Base-by-base conservation (phyloP, 2,329 filamentous ascomycete genomes). In the Dactylonectria estremocensis region DNA sequence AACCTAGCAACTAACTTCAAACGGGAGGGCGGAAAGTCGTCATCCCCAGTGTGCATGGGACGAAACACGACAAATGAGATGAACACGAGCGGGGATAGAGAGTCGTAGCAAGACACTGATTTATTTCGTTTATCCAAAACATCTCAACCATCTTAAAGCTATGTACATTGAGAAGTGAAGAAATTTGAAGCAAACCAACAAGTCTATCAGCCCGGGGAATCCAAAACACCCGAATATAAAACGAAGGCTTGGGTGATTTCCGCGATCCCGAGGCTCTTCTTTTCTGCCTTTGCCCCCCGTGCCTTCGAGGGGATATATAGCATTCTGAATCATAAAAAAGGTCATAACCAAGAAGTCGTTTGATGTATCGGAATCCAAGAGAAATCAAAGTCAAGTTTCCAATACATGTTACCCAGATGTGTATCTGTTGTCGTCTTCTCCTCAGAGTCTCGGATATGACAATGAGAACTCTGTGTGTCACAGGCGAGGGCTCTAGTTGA, bases 401-500 rank as follows among this genome's bases (percentile, higher is more conserved):
- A n/a, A 52, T 33, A 24, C 53, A 53, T 58, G 28, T 45, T 54
- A 24, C 22, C 54, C 54, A 50, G 53, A 63, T 35, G n/a, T 59
- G n/a, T 45, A 50, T 58, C 43, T 28, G 40, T 45, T 43, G n/a
- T 50, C 43, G 22, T 56, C 43, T 65, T 24, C 54, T 53, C 49
- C 49, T 37, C 28, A 18, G n/a, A 24, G 3, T 52, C 8, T 18
- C 45, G 55, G 13, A 2, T 28, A 49, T 59, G 56, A 59, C 14
- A 43, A 28, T 28, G 2, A 3, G 20, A 33, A 46, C 5, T 45
- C 20, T 14, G 43, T 66, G 43, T 49, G 46, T 58, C 24, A 2
- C 11, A 14, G 5, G 45, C 13, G 53, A 60, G 56, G 66, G 10
- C 6, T 35, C 77, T 80, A 82, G 74, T 77, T 82, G 77, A 88